phyloP scores from a whole-genome alignment of 768 basidiomycete genomes.

The Ramaria sp. region DNA sequence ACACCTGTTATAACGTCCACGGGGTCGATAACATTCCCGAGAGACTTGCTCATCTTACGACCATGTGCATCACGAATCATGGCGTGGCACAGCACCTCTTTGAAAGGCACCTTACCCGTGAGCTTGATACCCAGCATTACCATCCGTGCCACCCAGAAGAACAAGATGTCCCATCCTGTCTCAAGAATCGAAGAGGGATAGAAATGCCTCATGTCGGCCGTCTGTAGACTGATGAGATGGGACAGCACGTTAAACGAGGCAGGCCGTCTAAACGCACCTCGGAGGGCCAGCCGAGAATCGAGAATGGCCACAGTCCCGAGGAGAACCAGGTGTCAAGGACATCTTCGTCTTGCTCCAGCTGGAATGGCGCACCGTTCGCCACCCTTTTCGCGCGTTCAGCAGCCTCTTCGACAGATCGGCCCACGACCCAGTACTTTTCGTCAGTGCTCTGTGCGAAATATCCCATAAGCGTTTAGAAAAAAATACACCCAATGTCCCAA shows the following conservation, averaged over 20 bases:
- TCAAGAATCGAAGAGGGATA: conserved; percentile 89
- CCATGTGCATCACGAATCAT: conserved; percentile 99
- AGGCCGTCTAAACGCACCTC: conserved; percentile 34
- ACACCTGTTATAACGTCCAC: conserved; percentile 88
- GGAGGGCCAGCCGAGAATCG: conserved; percentile 97
- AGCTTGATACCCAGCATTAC: conserved; percentile 83
- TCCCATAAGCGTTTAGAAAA: too few relatives aligned
- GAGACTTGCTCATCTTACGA: conserved; percentile 96
- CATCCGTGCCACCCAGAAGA: conserved; percentile 99
- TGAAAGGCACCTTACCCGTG: conserved; percentile 87
- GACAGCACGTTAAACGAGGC: background rate
- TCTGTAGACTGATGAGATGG: conserved; percentile 32
- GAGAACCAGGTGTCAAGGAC: conserved; percentile 99
- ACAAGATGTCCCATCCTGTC: conserved; percentile 99
- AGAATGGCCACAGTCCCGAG: conserved; percentile 94
- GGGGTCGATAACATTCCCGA: conserved; percentile 97
- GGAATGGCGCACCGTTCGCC: conserved; percentile 57
- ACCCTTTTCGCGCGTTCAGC: conserved; percentile 59
- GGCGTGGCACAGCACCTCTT: conserved; percentile 93
- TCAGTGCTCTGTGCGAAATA: conserved; percentile 39
- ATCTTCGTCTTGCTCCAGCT: conserved; percentile 87
- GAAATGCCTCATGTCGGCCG: conserved; percentile 64
- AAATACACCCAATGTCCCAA: background rate
- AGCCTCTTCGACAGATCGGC: conserved; percentile 67
- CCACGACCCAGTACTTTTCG: conserved; percentile 86